phyloP scores from a whole-genome alignment of 164 flowering plant genomes.

The Vitis cinerea region DNA sequence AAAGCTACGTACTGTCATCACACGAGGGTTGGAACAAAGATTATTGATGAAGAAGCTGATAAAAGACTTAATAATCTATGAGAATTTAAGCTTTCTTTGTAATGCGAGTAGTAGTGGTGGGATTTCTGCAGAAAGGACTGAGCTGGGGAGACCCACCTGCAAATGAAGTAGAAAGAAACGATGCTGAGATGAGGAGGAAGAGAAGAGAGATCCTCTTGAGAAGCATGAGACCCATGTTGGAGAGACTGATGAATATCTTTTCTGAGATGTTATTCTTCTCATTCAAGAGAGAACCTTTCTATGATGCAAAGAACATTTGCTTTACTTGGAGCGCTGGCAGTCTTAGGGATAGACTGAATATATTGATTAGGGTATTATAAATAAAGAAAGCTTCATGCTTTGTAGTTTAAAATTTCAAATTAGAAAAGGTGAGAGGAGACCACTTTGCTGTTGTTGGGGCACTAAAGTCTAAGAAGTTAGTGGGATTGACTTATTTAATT shows the following conservation, averaged over 20 bases:
- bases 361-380: slow-evolving; percentile 11
- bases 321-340: neutral
- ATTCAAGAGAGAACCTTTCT: slow-evolving; percentile 18
- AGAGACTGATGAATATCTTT: slow-evolving; percentile 1
- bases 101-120: neutral
- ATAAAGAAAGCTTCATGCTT: slow-evolving; percentile 18
- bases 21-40: too few species aligned
- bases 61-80: too few species aligned
- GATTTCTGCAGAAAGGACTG: too few species aligned
- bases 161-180: slow-evolving; percentile 45
- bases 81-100: neutral
- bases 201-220: slow-evolving; percentile 43
- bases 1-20: too few species aligned
- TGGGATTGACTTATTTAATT: slow-evolving; percentile 25
- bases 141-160: slow-evolving; percentile 46
- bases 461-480: slow-evolving; percentile 48
- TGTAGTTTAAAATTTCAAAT: slow-evolving; percentile 32
- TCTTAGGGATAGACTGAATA: slow-evolving; percentile 18
- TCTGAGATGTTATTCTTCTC: neutral
- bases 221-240: slow-evolving; percentile 33
- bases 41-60: too few species aligned
- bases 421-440: slow-evolving; percentile 39
- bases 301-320: slow-evolving; percentile 7
- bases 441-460: slow-evolving; percentile 62
- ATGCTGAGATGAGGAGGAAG: slow-evolving; percentile 52